phyloP scores from a whole-genome alignment of 306 rosid species.

The Dicorynia guianensis region DNA sequence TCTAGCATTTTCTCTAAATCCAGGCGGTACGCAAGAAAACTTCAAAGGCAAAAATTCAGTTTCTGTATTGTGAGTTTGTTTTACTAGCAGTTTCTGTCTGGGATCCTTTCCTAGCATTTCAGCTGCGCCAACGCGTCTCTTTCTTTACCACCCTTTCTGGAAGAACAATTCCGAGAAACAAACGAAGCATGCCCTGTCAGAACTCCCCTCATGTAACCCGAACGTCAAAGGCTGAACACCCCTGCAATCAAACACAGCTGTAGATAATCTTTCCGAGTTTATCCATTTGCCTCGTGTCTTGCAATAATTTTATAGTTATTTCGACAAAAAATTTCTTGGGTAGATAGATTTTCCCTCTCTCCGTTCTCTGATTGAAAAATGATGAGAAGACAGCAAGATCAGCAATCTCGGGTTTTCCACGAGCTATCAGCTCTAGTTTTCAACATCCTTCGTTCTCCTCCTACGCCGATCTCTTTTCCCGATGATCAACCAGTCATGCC shows the following conservation, averaged over 20 bases:
- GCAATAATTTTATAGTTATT: not conserved
- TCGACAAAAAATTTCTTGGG: not conserved
- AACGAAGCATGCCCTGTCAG: constrained; percentile 39
- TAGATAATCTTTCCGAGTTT: constrained; percentile 41
- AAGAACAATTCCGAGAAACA: constrained; percentile 27
- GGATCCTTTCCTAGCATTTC: not conserved
- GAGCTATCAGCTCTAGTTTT: constrained; percentile 76
- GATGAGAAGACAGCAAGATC: constrained; percentile 66
- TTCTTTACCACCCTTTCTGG: too few relatives aligned
- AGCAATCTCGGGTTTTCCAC: constrained; percentile 62
- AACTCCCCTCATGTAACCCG: constrained; percentile 37
- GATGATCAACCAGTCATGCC: constrained; percentile 32
- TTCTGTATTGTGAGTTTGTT: not conserved
- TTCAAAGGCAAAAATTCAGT: not conserved
- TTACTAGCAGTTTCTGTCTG: not conserved
- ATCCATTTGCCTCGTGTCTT: constrained; percentile 62
- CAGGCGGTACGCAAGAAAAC: constrained; percentile 15
- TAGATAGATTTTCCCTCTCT: not conserved
- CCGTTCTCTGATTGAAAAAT: constrained; percentile 13
- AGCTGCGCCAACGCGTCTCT: too few relatives aligned
- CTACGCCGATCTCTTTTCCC: constrained; percentile 58
- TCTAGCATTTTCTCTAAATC: constrained; percentile 26
- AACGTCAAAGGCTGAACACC: not conserved
- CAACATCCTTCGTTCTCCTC: constrained; percentile 74
- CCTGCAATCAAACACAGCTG: constrained; percentile 37